Evolutionary conservation across 805 yeast species (phyloP).

Genomic region (Metschnikowia baotianmanensis): DNA sequence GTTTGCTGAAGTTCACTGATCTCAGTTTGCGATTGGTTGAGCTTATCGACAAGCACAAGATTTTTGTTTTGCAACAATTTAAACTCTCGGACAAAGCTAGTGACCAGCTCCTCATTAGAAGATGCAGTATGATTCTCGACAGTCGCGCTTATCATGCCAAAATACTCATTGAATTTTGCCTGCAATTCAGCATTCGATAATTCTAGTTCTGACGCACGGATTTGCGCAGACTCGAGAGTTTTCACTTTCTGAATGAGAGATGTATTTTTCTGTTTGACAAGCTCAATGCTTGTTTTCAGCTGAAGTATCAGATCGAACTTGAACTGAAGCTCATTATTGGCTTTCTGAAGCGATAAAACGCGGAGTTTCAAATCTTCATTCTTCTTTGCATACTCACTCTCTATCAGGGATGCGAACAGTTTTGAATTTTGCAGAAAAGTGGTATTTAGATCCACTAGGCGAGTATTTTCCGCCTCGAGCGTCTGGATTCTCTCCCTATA

Average conservation of each 20-base stretch:
- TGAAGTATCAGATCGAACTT: constrained; percentile 50
- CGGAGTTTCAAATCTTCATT: constrained; percentile 27
- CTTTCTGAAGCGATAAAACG: constrained; percentile 37
- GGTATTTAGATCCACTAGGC: constrained; percentile 31
- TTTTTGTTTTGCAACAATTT: constrained; percentile 31
- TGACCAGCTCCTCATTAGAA: constrained; percentile 14
- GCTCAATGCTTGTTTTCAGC: constrained; percentile 46
- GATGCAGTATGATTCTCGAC: constrained; percentile 18
- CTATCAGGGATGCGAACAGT: constrained; percentile 10
- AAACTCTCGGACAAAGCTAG: constrained; percentile 34
- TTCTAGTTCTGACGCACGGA: constrained; percentile 46
- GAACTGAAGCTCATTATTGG: constrained; percentile 50
- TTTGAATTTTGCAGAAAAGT: constrained; percentile 32
- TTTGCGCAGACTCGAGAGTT: constrained; percentile 41
- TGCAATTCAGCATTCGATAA: constrained; percentile 48
- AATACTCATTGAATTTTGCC: constrained; percentile 44
- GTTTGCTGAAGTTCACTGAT: constrained; percentile 16
- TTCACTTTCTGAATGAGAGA: constrained; percentile 39
- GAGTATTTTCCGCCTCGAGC: constrained; percentile 26
- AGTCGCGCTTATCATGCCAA: constrained; percentile 41
- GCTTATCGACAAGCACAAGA: constrained; percentile 38
- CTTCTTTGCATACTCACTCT: constrained; percentile 14
- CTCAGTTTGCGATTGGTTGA: constrained; percentile 22
- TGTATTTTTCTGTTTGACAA: constrained; percentile 55
- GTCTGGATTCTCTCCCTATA: constrained; percentile 36